A percentile compares a stretch with the other conserved stretches of the same genome.
phyloP scores from a whole-genome alignment of 2,329 filamentous ascomycete genomes.

The Aspergillus intermedius region DNA sequence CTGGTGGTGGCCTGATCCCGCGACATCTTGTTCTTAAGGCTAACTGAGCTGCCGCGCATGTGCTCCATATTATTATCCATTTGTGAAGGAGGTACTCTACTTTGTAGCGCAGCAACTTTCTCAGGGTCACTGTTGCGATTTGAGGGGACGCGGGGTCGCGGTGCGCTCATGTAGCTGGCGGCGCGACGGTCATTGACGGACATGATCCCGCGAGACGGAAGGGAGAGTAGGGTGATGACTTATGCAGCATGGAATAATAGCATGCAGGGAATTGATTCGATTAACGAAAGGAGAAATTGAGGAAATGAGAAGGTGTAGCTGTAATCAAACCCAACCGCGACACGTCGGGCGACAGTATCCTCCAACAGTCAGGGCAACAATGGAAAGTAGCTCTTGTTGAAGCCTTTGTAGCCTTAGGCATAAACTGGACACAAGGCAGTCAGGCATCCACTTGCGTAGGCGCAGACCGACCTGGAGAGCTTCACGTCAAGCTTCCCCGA shows the following conservation, averaged over 20 bases:
- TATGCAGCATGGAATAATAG: slow-evolving; percentile 15
- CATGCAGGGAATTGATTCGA: slow-evolving; percentile 1
- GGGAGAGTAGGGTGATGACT: slow-evolving; percentile 10
- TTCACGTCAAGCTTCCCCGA: slow-evolving; percentile 22
- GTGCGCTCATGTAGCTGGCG: slow-evolving; percentile 31
- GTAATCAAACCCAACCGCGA: not conserved
- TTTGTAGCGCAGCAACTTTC: slow-evolving; percentile 19
- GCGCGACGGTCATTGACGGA: slow-evolving; percentile 36
- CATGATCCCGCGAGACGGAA: slow-evolving; percentile 25
- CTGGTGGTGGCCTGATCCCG: slow-evolving; percentile 29
- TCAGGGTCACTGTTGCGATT: slow-evolving; percentile 32
- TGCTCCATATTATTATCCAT: slow-evolving; percentile 24
- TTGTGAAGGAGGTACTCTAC: slow-evolving; percentile 26
- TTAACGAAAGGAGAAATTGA: slow-evolving; percentile 5
- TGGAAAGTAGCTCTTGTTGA: not conserved
- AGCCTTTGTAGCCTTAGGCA: slow-evolving; percentile 17
- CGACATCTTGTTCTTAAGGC: slow-evolving; percentile 25
- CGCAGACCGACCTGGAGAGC: slow-evolving; percentile 25
- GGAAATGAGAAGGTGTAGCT: slow-evolving; percentile 5
- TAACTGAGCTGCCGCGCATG: slow-evolving; percentile 23
- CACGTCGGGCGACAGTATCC: slow-evolving; percentile 1
- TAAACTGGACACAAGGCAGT: slow-evolving; percentile 22
- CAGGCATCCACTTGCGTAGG: slow-evolving; percentile 30
- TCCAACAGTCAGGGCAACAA: slow-evolving; percentile 2
- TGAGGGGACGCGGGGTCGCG: slow-evolving; percentile 36